Evolutionary conservation across 2,329 filamentous ascomycete species (phyloP).

Genomic region (Drechmeria coniospora): DNA sequence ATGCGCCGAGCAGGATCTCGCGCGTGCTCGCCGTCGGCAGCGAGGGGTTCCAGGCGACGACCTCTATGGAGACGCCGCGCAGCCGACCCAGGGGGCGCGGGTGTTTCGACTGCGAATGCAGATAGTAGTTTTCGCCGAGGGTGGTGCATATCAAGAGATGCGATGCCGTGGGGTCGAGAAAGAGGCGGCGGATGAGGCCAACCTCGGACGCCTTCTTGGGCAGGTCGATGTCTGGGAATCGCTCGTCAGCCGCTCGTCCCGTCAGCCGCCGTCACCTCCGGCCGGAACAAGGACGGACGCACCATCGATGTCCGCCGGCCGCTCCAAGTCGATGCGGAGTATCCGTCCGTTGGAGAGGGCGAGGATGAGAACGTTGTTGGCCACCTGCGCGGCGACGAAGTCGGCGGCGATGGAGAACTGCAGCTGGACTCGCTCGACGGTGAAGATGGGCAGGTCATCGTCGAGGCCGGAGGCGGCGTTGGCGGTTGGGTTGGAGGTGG

Average conservation of each 20-base stretch:
- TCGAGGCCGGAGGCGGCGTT: conserved; percentile 44
- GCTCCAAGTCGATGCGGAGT: conserved; percentile 83
- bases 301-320: conserved; percentile 90
- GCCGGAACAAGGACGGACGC: conserved; percentile 8
- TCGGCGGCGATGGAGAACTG: conserved; percentile 90
- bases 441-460: conserved; percentile 75
- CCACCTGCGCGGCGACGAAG: conserved; percentile 91
- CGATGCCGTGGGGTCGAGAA: conserved; percentile 91
- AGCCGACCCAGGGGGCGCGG: conserved; percentile 69
- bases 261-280: not conserved
- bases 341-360: conserved; percentile 87
- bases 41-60: conserved; percentile 87
- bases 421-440: conserved; percentile 80
- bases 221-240: conserved; percentile 80
- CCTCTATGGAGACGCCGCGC: conserved; percentile 76
- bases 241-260: conserved; percentile 4
- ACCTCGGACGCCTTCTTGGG: conserved; percentile 85
- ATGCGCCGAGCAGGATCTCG: conserved; percentile 80
- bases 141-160: conserved; percentile 87
- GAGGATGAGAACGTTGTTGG: conserved; percentile 89
- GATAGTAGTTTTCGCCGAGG: conserved; percentile 90
- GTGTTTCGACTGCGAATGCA: conserved; percentile 85
- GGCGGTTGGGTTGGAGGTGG: conserved; percentile 27
- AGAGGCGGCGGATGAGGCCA: conserved; percentile 87
- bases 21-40: conserved; percentile 84